Evolutionary conservation across 805 yeast genomes (phyloP).

Genomic region (Pichia californica): DNA sequence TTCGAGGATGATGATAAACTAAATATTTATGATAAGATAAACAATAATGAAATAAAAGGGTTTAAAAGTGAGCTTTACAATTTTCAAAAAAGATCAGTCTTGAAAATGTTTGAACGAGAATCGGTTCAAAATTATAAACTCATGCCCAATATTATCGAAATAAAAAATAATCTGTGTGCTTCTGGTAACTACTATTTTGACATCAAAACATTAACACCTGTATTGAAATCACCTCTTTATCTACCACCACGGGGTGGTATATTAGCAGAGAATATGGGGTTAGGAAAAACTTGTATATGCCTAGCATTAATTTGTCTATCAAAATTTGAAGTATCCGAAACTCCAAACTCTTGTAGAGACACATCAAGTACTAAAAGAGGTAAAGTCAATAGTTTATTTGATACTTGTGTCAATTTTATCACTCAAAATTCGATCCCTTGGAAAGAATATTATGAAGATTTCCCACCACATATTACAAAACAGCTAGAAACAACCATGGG

Average conservation of each 20-base stretch:
- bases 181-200: conserved; percentile 31
- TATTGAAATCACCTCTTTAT: conserved; percentile 35
- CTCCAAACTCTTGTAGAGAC: conserved; percentile 29
- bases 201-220: conserved; percentile 26
- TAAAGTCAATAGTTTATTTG: conserved; percentile 23
- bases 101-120: conserved; percentile 55
- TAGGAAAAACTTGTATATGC: conserved; percentile 59
- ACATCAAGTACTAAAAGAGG: conserved; percentile 1
- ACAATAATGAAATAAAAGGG: conserved; percentile 35
- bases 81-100: conserved; percentile 55
- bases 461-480: conserved; percentile 39
- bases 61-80: conserved; percentile 45
- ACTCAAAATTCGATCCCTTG: conserved; percentile 50
- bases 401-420: conserved; percentile 38
- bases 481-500: conserved; percentile 38
- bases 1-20: conserved; percentile 16
- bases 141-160: conserved; percentile 19
- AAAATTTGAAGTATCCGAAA: conserved; percentile 42
- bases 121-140: conserved; percentile 21
- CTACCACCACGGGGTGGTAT: conserved; percentile 54
- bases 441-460: conserved; percentile 38
- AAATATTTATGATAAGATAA: conserved; percentile 19
- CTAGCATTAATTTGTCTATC: conserved; percentile 51
- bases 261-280: conserved; percentile 63
- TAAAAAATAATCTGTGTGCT: neutral